Conservation (phyloP, 225 moss, liverwort and hornwort genomes). For the Physcomitrellopsis africana region DNA sequence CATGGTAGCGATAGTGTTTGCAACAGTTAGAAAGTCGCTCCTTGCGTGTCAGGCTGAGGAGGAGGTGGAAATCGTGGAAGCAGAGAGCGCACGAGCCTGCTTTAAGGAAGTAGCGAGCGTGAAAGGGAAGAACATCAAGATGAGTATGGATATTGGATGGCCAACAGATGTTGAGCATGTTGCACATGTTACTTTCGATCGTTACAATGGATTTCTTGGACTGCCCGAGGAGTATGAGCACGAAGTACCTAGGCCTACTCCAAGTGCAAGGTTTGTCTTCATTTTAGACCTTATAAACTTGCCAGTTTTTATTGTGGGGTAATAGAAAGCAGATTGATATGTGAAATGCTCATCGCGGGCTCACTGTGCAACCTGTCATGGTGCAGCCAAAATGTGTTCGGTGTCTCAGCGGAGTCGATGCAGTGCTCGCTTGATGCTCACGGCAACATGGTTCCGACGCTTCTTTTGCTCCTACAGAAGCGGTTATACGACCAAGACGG, state of each 20-base stretch:
- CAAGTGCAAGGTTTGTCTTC: slow-evolving; percentile 78
- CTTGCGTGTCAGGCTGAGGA: slow-evolving; percentile 56
- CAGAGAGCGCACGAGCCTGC: slow-evolving; percentile 35
- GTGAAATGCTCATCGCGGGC: background rate
- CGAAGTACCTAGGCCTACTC: slow-evolving; percentile 87
- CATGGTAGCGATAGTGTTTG: slow-evolving; percentile 63
- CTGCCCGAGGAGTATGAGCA: slow-evolving; percentile 94
- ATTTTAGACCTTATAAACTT: background rate
- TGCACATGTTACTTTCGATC: slow-evolving; percentile 95
- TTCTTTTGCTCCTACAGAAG: slow-evolving; percentile 86
- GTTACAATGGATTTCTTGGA: slow-evolving; percentile 94
- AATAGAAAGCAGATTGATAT: background rate
- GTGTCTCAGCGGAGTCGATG: slow-evolving; percentile 97
- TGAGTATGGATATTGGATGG: slow-evolving; percentile 92
- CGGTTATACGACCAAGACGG: slow-evolving; percentile 87
- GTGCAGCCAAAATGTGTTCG: slow-evolving; percentile 92
- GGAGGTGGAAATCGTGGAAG: slow-evolving; percentile 46
- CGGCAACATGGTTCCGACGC: slow-evolving; percentile 96
- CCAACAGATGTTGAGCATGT: slow-evolving; percentile 97
- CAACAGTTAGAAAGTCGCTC: slow-evolving; percentile 58
- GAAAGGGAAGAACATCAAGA: slow-evolving; percentile 58
- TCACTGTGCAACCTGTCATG: slow-evolving; percentile 11
- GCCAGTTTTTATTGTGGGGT: background rate
- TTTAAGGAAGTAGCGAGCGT: slow-evolving; percentile 47
- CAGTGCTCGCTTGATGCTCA: slow-evolving; percentile 84